Percentiles rank a stretch among this genome's conserved stretches.
phyloP scores from a whole-genome alignment of 176 grass and related monocot genomes.

The Rhynchospora tenuis region DNA sequence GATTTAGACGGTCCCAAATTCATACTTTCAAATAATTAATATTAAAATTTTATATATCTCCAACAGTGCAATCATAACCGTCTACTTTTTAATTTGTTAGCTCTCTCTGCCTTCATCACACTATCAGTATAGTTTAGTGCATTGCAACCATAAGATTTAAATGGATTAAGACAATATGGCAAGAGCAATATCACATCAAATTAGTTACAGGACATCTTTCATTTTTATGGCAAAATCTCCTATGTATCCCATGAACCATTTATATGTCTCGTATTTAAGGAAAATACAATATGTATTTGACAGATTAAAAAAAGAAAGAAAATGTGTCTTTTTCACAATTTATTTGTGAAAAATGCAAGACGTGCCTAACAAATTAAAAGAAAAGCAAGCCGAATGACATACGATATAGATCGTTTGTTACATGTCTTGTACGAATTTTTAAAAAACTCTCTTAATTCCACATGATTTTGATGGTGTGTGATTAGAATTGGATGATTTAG shows the following conservation, averaged over 20 bases:
- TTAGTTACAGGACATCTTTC: neutral
- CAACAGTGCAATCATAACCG: neutral
- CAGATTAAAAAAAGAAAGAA: neutral
- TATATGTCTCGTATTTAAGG: neutral
- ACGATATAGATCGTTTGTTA: too few species aligned
- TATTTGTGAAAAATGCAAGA: too few species aligned
- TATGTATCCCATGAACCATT: neutral
- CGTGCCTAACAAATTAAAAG: neutral
- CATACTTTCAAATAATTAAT: neutral
- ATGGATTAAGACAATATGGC: neutral
- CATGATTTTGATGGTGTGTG: too few species aligned
- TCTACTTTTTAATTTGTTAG: neutral
- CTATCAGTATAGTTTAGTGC: neutral
- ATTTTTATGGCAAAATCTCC: neutral
- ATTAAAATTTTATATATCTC: neutral
- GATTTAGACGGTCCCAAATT: neutral
- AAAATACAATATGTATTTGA: neutral
- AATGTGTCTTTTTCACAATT: too few species aligned
- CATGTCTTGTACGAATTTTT: too few species aligned
- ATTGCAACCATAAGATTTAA: conserved; percentile 2
- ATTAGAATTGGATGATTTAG: too few species aligned
- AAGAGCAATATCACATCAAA: conserved; percentile 1
- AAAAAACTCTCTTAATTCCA: too few species aligned
- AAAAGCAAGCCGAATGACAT: neutral
- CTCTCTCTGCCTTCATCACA: neutral